Evolutionary conservation across 2,329 filamentous ascomycete species (phyloP).

Genomic region (Alternaria ventricosa): DNA sequence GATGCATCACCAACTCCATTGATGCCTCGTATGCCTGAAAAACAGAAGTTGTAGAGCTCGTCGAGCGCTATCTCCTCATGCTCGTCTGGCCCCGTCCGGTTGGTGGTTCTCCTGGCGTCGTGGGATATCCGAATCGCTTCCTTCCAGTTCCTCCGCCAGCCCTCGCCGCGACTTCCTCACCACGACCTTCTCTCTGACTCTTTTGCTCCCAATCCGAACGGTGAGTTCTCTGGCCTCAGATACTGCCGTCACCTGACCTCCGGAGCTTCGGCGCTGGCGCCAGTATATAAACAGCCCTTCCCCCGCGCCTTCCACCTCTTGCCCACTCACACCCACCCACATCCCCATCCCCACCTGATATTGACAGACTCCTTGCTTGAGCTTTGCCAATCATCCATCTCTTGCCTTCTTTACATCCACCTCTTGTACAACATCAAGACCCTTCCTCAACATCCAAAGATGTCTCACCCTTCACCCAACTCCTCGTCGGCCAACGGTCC

Average conservation of each 20-base stretch:
- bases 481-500: slow-evolving; percentile 29
- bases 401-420: slow-evolving; percentile 22
- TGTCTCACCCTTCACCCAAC: slow-evolving; percentile 35
- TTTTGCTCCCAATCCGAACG: slow-evolving; percentile 8
- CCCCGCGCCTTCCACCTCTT: slow-evolving; percentile 20
- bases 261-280: neutral
- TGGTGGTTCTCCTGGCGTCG: slow-evolving; percentile 6
- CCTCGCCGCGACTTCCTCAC: slow-evolving; percentile 4
- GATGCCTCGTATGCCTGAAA: neutral
- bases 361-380: slow-evolving; percentile 20
- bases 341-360: slow-evolving; percentile 9
- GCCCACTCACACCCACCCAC: slow-evolving; percentile 4
- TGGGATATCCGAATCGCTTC: neutral
- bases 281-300: slow-evolving; percentile 16
- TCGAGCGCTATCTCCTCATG: slow-evolving; percentile 24
- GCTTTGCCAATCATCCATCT: slow-evolving; percentile 20
- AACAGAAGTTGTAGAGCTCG: slow-evolving; percentile 27
- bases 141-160: slow-evolving; percentile 1
- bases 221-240: slow-evolving; percentile 13
- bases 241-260: slow-evolving; percentile 20
- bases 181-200: neutral
- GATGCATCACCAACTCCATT: slow-evolving; percentile 22
- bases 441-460: slow-evolving; percentile 17
- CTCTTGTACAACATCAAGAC: slow-evolving; percentile 6
- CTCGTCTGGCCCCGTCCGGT: slow-evolving; percentile 1